Conservation (phyloP, 306 rosid species). For the Hippophae rhamnoides region DNA sequence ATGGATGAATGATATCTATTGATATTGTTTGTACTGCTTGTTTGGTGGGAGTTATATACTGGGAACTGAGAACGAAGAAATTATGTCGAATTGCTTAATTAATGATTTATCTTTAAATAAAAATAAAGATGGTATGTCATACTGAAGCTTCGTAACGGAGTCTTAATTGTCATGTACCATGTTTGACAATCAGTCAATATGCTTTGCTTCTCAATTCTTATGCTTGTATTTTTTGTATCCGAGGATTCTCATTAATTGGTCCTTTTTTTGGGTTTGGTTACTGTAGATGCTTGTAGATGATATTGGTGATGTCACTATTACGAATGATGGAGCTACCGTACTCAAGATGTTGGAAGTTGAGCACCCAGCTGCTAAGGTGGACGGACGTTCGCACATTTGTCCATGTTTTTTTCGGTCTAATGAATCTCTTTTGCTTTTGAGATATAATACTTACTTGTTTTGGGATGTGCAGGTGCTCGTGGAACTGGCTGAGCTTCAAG, state of each 20-base stretch:
- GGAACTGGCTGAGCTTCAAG: slow-evolving; percentile 93
- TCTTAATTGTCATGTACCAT: too few relatives aligned
- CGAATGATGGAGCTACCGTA: slow-evolving; percentile 94
- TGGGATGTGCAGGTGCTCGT: slow-evolving; percentile 61
- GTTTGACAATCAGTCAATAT: not conserved
- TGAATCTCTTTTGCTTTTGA: not conserved
- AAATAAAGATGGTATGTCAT: too few relatives aligned
- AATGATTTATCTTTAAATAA: too few relatives aligned
- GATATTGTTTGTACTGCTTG: too few relatives aligned
- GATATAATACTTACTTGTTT: not conserved
- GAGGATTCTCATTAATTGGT: not conserved
- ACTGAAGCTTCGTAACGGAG: too few relatives aligned
- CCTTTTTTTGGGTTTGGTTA: slow-evolving; percentile 1
- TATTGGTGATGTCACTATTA: slow-evolving; percentile 85
- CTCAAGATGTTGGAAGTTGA: slow-evolving; percentile 96
- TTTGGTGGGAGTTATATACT: too few relatives aligned
- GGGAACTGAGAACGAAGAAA: too few relatives aligned
- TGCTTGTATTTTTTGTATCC: not conserved
- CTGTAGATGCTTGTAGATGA: slow-evolving; percentile 94
- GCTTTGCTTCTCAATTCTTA: not conserved
- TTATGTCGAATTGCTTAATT: too few relatives aligned
- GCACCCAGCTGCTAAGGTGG: slow-evolving; percentile 97
- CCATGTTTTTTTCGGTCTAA: not conserved
- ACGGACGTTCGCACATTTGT: not conserved
- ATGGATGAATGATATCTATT: not conserved